Evolutionary conservation across 1,139 yeast species (phyloP).

Genomic region (Suhomyces wounanorum): DNA sequence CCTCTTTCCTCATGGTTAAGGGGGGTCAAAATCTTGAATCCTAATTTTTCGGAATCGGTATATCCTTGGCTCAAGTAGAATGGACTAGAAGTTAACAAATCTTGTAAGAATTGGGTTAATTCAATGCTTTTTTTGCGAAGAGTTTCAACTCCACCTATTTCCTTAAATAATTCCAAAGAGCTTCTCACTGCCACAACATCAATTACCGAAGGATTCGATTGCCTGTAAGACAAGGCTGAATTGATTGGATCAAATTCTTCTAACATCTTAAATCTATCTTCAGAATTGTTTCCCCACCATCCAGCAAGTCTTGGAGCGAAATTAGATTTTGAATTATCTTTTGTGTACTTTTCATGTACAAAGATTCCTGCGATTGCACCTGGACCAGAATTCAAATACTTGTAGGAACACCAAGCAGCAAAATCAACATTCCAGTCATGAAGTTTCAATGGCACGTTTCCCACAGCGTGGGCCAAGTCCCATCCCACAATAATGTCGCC

Average conservation of each 20-base stretch:
- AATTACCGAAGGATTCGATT: slow-evolving; percentile 89
- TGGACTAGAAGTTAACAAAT: slow-evolving; percentile 42
- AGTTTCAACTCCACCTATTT: slow-evolving; percentile 63
- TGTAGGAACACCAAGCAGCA: slow-evolving; percentile 94
- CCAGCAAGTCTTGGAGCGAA: slow-evolving; percentile 79
- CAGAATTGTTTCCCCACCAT: slow-evolving; percentile 92
- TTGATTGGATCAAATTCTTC: slow-evolving; percentile 76
- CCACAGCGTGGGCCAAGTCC: slow-evolving; percentile 96
- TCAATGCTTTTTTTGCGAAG: slow-evolving; percentile 58
- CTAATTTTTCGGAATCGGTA: slow-evolving; percentile 29
- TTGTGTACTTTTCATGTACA: slow-evolving; percentile 59
- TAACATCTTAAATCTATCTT: slow-evolving; percentile 74
- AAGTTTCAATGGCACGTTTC: slow-evolving; percentile 72
- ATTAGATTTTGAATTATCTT: slow-evolving; percentile 30
- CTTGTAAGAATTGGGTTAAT: slow-evolving; percentile 60
- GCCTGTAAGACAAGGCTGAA: slow-evolving; percentile 85
- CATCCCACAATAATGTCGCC: slow-evolving; percentile 74
- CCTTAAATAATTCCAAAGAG: slow-evolving; percentile 61
- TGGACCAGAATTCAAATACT: slow-evolving; percentile 89
- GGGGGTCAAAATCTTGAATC: slow-evolving; percentile 78
- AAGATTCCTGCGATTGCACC: slow-evolving; percentile 88
- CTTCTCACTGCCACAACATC: slow-evolving; percentile 73
- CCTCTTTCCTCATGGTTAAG: slow-evolving; percentile 61
- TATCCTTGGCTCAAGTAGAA: slow-evolving; percentile 42
- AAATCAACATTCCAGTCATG: slow-evolving; percentile 93